phyloP scores from a whole-genome alignment of 768 basidiomycete genomes.

The Trametopsis cervina region DNA sequence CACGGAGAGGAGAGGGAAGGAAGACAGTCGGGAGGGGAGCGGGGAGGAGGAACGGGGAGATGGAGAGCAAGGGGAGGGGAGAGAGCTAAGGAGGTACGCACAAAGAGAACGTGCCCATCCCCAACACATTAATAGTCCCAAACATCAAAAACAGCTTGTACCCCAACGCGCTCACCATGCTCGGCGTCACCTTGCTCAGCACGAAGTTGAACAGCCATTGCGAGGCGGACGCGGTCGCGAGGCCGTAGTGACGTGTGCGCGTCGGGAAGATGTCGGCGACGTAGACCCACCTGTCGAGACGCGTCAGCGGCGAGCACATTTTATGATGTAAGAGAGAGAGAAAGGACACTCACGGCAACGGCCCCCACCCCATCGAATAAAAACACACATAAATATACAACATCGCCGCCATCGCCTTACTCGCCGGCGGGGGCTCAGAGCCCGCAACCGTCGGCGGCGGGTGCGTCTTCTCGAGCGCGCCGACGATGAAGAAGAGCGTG shows the following conservation, averaged over 20 bases:
- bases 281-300: slow-evolving; percentile 30
- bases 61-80: too few relatives aligned
- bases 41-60: background rate
- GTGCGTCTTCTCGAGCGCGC: slow-evolving; percentile 75
- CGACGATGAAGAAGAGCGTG: slow-evolving; percentile 73
- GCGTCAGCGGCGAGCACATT: background rate
- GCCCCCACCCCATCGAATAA: slow-evolving; percentile 85
- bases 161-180: slow-evolving; percentile 50
- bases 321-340: slow-evolving; percentile 24
- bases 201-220: slow-evolving; percentile 85
- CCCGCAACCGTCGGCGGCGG: slow-evolving; percentile 39
- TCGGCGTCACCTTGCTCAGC: slow-evolving; percentile 64
- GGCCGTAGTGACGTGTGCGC: slow-evolving; percentile 73
- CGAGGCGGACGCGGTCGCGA: slow-evolving; percentile 65
- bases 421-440: slow-evolving; percentile 36
- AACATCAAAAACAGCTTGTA: slow-evolving; percentile 79
- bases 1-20: slow-evolving; percentile 28
- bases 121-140: slow-evolving; percentile 64
- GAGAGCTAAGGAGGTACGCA: too few relatives aligned
- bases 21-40: too few relatives aligned
- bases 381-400: slow-evolving; percentile 84
- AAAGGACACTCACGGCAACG: slow-evolving; percentile 58
- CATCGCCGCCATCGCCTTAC: slow-evolving; percentile 79
- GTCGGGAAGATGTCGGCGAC: slow-evolving; percentile 86
- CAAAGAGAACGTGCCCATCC: slow-evolving; percentile 63